A percentile compares a stretch with the other conserved stretches of the same genome.
Conservation (phyloP, 2,329 filamentous ascomycete genomes). For the Myriosclerotinia scirpicola region DNA sequence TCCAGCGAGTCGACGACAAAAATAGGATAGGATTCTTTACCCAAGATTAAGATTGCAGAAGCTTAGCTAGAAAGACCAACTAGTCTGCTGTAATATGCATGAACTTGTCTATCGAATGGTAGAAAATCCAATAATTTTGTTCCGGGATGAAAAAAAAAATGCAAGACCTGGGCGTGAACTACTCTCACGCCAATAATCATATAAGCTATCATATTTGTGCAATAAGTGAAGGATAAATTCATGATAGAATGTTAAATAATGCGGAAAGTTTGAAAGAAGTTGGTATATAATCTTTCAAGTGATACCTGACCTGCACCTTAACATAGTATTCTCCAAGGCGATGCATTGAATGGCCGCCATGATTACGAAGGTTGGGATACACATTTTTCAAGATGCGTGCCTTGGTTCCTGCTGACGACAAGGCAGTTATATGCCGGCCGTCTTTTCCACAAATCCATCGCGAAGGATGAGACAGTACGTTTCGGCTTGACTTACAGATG, state of each 20-base stretch:
- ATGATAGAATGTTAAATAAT: neutral
- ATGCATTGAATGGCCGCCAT: too few relatives aligned
- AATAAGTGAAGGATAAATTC: neutral
- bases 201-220: neutral
- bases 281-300: neutral
- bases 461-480: constrained; percentile 8
- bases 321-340: neutral
- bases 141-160: neutral
- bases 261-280: neutral
- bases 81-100: constrained; percentile 1
- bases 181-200: neutral
- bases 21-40: constrained; percentile 10
- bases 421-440: neutral
- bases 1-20: constrained; percentile 9
- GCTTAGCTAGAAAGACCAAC: neutral
- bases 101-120: neutral
- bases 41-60: neutral
- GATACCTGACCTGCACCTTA: neutral
- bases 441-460: neutral
- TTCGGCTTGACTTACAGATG: constrained; percentile 5
- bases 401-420: neutral
- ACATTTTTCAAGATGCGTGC: neutral
- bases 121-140: neutral
- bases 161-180: neutral
- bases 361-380: too few relatives aligned